Evolutionary conservation across 2,329 filamentous ascomycete genomes (phyloP).

Genomic region (Sporothrix humicola): DNA sequence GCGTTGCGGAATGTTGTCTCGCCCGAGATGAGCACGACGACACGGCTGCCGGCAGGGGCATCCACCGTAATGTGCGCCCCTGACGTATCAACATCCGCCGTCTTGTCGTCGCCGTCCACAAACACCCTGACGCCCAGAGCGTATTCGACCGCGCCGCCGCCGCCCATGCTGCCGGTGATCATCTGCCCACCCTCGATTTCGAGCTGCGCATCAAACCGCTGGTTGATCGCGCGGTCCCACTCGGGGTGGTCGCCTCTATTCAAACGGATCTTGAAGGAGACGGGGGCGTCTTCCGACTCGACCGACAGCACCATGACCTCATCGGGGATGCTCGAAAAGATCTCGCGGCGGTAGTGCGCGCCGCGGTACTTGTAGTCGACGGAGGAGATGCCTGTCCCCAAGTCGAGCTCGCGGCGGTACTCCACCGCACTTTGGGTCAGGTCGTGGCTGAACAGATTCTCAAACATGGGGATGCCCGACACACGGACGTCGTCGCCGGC

Average conservation of each 20-base stretch:
- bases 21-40: neutral
- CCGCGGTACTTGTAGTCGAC: neutral
- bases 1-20: conserved; percentile 11
- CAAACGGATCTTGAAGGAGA: neutral
- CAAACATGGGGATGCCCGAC: conserved; percentile 6
- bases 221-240: conserved; percentile 6
- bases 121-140: neutral
- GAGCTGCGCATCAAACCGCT: neutral
- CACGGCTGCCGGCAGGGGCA: neutral
- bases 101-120: neutral
- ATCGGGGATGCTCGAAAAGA: neutral
- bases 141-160: neutral
- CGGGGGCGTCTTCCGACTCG: neutral
- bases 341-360: conserved; percentile 6
- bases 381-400: neutral
- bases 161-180: conserved; percentile 17
- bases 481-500: neutral
- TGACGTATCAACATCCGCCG: neutral
- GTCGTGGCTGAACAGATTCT: neutral
- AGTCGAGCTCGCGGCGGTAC: neutral
- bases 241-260: neutral
- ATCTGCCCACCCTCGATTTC: neutral
- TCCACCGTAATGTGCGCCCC: neutral
- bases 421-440: neutral
- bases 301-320: neutral